phyloP scores from a whole-genome alignment of 768 basidiomycete genomes.

The Trametes coccinea region DNA sequence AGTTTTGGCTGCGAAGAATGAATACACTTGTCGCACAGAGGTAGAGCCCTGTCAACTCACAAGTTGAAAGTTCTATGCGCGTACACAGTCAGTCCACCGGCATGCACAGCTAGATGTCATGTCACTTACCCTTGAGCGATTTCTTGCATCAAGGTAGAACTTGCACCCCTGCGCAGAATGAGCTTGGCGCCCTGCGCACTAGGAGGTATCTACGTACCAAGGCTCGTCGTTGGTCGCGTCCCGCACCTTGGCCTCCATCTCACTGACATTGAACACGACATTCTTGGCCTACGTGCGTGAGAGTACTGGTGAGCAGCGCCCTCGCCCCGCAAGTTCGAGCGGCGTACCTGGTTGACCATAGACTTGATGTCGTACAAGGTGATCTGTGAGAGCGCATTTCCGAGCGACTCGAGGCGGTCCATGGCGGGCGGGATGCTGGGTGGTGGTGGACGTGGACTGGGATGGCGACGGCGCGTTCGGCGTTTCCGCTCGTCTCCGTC shows the following conservation, averaged over 20 bases:
- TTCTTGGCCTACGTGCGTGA: conserved; percentile 75
- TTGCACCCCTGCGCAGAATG: conserved; percentile 75
- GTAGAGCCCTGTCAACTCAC: conserved; percentile 47
- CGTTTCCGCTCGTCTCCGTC: background rate
- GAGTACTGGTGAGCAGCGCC: background rate
- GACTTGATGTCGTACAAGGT: conserved; percentile 93
- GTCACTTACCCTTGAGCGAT: conserved; percentile 89
- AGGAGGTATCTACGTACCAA: conserved; percentile 54
- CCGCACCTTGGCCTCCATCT: conserved; percentile 95
- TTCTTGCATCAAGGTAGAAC: conserved; percentile 97
- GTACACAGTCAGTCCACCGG: background rate
- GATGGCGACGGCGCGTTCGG: conserved; percentile 13
- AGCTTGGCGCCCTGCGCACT: background rate
- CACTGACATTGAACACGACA: conserved; percentile 92
- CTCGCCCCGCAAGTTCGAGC: background rate
- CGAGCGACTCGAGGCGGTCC: conserved; percentile 79
- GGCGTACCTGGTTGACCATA: conserved; percentile 87
- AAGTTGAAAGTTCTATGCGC: conserved; percentile 93
- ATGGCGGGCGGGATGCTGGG: conserved; percentile 43
- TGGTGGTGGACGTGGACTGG: conserved; percentile 16
- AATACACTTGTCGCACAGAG: background rate
- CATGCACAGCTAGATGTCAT: conserved; percentile 1
- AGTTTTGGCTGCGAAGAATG: conserved; percentile 70
- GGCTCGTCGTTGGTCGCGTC: conserved; percentile 98
- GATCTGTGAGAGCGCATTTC: conserved; percentile 74